Conservation (phyloP, 192 early-diverging fungal species). For the Coemansia sp. region DNA sequence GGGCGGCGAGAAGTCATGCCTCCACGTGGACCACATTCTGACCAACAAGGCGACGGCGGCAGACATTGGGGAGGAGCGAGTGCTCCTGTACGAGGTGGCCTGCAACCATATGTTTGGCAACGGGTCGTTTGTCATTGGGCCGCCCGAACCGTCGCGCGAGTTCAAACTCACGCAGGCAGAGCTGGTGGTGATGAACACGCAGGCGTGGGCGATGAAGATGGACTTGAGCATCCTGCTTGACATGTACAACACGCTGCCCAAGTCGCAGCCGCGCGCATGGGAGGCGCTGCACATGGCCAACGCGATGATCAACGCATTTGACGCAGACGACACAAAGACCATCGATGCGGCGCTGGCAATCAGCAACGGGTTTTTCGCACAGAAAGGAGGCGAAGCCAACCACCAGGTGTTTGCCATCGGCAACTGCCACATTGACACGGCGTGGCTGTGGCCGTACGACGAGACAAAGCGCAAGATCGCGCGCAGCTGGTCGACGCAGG, state of each 20-base stretch:
- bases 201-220: constrained; percentile 69
- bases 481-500: constrained; percentile 79
- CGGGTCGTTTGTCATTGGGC: constrained; percentile 45
- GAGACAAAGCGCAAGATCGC: constrained; percentile 96
- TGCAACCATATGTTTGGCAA: constrained; percentile 93
- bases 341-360: constrained; percentile 47
- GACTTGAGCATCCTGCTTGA: constrained; percentile 78
- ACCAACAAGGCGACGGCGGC: constrained; percentile 50
- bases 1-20: constrained; percentile 56
- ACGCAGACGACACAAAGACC: constrained; percentile 39
- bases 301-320: constrained; percentile 73
- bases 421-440: constrained; percentile 91
- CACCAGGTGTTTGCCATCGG: constrained; percentile 88
- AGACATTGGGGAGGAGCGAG: constrained; percentile 46
- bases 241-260: constrained; percentile 70
- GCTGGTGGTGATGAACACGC: constrained; percentile 69
- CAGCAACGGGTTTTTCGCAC: constrained; percentile 65
- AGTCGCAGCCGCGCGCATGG: constrained; percentile 66
- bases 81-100: constrained; percentile 87
- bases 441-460: constrained; percentile 98
- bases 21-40: constrained; percentile 58
- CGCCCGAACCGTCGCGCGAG: constrained; percentile 65
- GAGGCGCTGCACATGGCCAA: constrained; percentile 87
- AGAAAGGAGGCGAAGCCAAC: constrained; percentile 58
- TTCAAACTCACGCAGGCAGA: constrained; percentile 67